Evolutionary conservation across 2,329 filamentous ascomycete genomes (phyloP), one percentile per base, ranked within the genome.

Genomic region (Hawksworthiomyces lignivorus): DNA sequence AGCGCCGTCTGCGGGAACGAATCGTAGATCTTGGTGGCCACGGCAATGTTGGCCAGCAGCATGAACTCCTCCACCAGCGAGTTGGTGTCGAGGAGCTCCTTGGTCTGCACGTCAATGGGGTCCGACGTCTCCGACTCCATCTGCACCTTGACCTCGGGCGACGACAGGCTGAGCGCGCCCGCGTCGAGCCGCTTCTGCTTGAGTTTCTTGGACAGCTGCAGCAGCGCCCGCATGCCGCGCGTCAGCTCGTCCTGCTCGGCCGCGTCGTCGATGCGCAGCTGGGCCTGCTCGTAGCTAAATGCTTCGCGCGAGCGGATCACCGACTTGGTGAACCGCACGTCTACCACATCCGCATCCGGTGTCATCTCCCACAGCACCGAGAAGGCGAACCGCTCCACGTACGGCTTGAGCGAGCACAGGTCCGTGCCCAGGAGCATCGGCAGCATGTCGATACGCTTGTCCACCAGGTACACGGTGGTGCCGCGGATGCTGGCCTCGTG

Each of bases 391-490:
- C 86, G 85, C 66, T 98, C 92, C n/a, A 98, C 88, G 54, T 96
- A 92, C 1, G 92, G 92, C 62, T 97, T 97, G 17, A 98, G 70
- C 0, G 92, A 98, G 66, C 92, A 98, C 2, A 98, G 72, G 56
- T 98, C 89, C 1, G 92, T 98, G 44, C 92, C 92, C 11, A 98
- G 80, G 24, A 98, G 80, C 74, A 88, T 89, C 1, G 94, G 94
- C 61, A 98, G 74, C 94, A 98, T 98, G 69, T 98, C 94, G 55
- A 98, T 98, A 54, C 92, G 88, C 72, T 98, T 98, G 64, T 98
- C 92, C 4, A 98, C 92, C 14, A 98, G 72, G 60, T 98, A 98
- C 21, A 98, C 92, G 0, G 90, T 97, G 5, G 92, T 97, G 48
- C 92, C 92, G 54, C 92, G 83, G 56, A 94, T 79, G 57, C 87